Conservation (phyloP, 306 rosid genomes). For the Cyamopsis tetragonoloba region DNA sequence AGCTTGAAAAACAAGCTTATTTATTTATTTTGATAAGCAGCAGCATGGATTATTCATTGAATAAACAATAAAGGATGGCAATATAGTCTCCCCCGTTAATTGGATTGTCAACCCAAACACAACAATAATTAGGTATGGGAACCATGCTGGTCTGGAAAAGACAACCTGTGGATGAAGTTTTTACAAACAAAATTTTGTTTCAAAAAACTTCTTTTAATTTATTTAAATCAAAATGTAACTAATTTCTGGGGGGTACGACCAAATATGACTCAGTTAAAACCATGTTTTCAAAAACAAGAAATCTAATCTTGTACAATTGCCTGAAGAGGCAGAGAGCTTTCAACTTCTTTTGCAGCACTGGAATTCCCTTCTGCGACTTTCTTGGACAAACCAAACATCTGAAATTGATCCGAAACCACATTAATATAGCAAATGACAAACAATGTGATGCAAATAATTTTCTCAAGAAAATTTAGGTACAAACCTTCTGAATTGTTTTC, state of each 20-base stretch:
- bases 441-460: background rate
- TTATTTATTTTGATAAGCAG: too few species aligned
- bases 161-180: background rate
- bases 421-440: constrained; percentile 10
- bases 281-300: background rate
- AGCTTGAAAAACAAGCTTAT: too few species aligned
- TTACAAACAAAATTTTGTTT: background rate
- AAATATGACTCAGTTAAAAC: background rate
- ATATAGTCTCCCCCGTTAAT: too few species aligned
- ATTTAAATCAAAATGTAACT: background rate
- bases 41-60: too few species aligned
- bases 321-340: constrained; percentile 66
- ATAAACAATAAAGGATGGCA: too few species aligned
- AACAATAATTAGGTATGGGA: background rate
- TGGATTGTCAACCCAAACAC: background rate
- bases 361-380: constrained; percentile 57
- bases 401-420: constrained; percentile 27
- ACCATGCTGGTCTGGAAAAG: background rate
- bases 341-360: constrained; percentile 57
- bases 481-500: constrained; percentile 76
- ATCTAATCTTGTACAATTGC: constrained; percentile 53
- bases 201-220: background rate
- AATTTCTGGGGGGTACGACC: background rate
- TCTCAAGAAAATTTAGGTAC: background rate
- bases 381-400: constrained; percentile 93